Percentiles rank a stretch among this genome's conserved stretches.
phyloP scores from a whole-genome alignment of 2,329 filamentous ascomycete genomes.

The Trichoderma simmonsii region DNA sequence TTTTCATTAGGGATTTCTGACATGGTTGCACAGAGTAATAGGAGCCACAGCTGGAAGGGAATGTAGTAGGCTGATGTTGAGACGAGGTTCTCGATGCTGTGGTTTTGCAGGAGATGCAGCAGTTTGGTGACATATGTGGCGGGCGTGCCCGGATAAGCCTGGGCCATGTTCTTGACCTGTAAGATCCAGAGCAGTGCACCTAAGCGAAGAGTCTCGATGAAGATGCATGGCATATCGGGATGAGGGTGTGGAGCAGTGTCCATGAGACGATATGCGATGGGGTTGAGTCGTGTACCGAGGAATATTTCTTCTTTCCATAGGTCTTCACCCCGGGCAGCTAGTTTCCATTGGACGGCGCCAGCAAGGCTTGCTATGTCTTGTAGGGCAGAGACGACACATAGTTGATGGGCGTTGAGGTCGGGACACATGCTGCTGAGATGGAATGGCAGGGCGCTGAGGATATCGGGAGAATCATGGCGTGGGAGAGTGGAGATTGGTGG shows the following conservation, averaged over 20 bases:
- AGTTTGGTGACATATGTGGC: not conserved
- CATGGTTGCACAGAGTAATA: slow-evolving; percentile 1
- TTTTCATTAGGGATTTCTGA: not conserved
- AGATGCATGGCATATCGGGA: not conserved
- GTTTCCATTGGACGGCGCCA: not conserved
- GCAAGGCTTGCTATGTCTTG: not conserved
- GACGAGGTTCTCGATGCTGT: not conserved
- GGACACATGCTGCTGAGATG: not conserved
- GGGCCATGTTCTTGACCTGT: not conserved
- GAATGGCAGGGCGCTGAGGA: not conserved
- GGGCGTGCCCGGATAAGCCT: slow-evolving; percentile 6
- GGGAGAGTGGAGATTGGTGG: not conserved
- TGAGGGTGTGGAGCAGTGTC: not conserved
- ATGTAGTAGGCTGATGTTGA: not conserved
- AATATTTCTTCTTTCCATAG: slow-evolving; percentile 13
- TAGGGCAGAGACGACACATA: not conserved
- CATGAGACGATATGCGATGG: slow-evolving; percentile 7
- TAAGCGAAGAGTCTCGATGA: slow-evolving; percentile 1
- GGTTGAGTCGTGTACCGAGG: slow-evolving; percentile 3
- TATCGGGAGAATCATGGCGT: not conserved
- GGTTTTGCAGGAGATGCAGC: not conserved
- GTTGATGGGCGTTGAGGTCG: not conserved
- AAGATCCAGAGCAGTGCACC: slow-evolving; percentile 7
- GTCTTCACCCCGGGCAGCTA: not conserved
- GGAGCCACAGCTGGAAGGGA: slow-evolving; percentile 4